Base-by-base conservation (phyloP, 192 early-diverging fungal species). In the Phlyctochytrium bullatum region DNA sequence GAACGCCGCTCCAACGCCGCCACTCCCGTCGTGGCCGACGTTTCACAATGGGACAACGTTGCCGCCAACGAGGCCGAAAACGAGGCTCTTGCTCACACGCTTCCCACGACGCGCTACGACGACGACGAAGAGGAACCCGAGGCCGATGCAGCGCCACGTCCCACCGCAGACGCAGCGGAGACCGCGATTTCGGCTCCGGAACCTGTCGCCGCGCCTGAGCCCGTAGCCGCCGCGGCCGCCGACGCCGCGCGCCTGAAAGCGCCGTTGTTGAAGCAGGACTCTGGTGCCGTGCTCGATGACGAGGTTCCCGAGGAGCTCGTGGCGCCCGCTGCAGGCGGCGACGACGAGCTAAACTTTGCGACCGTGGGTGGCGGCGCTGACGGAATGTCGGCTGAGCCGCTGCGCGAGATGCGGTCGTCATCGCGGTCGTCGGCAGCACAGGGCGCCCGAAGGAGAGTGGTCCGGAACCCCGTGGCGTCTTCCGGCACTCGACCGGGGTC, bases 231-330 rank as follows among this genome's bases (percentile, higher is more conserved):
- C n/a, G n/a, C n/a, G n/a, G n/a, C n/a, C n/a, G n/a, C n/a, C n/a
- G n/a, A n/a, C n/a, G n/a, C n/a, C n/a, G n/a, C n/a, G n/a, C n/a
- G n/a, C n/a, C n/a, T n/a, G n/a, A n/a, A n/a, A n/a, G n/a, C n/a
- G n/a, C n/a, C n/a, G n/a, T n/a, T n/a, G n/a, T n/a, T n/a, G n/a
- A 10, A n/a, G 40, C 40, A 50, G 12, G 40, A 50, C 40, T 14
- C 12, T n/a, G 40, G 40, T 10, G n/a, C 10, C 40, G 34, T 34
- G 36, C 27, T 52, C 25, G 24, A 62, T 1, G 69, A 65, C 52
- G 70, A 65, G 25, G 63, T 72, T 35, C 70, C 70, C 10, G 70
- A 72, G 34, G 70, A 72, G 59, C 47, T 72, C 29, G 47, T 66
- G n/a, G 62, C 64, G 28, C 61, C 61, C 4, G 59, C 61, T 59